phyloP scores from a whole-genome alignment of 805 yeast species.

The Tetrapisispora phaffii region DNA sequence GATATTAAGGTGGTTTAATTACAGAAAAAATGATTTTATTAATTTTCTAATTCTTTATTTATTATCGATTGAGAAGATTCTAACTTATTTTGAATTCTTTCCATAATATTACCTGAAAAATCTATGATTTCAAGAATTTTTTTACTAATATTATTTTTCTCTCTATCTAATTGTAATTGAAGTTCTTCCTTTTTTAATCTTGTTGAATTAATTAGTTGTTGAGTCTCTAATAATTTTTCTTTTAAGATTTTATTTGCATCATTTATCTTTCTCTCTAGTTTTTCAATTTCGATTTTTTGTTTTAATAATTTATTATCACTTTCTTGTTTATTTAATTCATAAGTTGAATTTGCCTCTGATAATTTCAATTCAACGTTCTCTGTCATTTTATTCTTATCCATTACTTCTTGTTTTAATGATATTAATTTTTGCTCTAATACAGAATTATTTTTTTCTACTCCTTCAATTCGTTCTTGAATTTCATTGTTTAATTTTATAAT shows the following conservation, averaged over 20 bases:
- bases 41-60: background rate
- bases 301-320: constrained; percentile 38
- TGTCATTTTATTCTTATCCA: constrained; percentile 45
- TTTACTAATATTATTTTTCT: constrained; percentile 40
- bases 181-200: constrained; percentile 45
- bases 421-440: constrained; percentile 48
- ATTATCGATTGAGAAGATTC: constrained; percentile 2
- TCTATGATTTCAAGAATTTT: constrained; percentile 51
- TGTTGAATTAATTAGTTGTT: constrained; percentile 40
- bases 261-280: constrained; percentile 34
- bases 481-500: constrained; percentile 26
- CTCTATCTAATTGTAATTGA: constrained; percentile 36
- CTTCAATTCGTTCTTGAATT: constrained; percentile 26
- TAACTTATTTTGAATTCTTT: constrained; percentile 41
- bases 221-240: constrained; percentile 41
- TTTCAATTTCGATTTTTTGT: constrained; percentile 56
- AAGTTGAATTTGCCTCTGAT: constrained; percentile 40
- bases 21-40: background rate
- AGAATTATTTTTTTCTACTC: constrained; percentile 13
- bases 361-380: constrained; percentile 51
- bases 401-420: constrained; percentile 42
- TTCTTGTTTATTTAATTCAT: constrained; percentile 48
- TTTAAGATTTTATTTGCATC: constrained; percentile 12
- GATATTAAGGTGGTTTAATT: too few relatives aligned
- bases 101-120: constrained; percentile 52